Evolutionary conservation across 495 filamentous ascomycete species (phyloP).

Genomic region (Wilcoxina mikolae): DNA sequence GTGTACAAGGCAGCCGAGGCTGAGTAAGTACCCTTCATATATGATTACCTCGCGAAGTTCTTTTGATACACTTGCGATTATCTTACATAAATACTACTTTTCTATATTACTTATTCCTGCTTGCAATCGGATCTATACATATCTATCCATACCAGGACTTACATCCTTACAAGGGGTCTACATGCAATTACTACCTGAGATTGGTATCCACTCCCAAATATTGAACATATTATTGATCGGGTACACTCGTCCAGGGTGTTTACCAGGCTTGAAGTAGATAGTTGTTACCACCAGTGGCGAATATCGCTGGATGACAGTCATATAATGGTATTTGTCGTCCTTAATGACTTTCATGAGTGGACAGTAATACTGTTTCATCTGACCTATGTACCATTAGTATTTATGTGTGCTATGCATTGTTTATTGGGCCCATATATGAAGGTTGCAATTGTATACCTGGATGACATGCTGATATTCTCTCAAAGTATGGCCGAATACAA

Average conservation of each 20-base stretch:
- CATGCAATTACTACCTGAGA: too few species aligned
- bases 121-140: too few species aligned
- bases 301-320: not conserved
- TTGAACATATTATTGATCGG: slow-evolving; percentile 31
- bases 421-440: not conserved
- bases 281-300: not conserved
- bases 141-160: too few species aligned
- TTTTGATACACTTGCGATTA: too few species aligned
- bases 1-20: too few species aligned
- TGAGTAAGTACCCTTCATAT: too few species aligned
- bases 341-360: not conserved
- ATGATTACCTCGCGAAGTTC: too few species aligned
- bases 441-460: slow-evolving; percentile 17
- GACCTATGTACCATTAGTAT: not conserved
- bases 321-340: not conserved
- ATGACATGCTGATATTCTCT: slow-evolving; percentile 29
- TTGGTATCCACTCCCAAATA: slow-evolving; percentile 34
- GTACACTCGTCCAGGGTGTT: slow-evolving; percentile 30
- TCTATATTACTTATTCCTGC: too few species aligned
- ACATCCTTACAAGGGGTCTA: too few species aligned
- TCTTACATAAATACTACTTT: too few species aligned
- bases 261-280: slow-evolving; percentile 32
- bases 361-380: not conserved
- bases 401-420: not conserved
- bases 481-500: slow-evolving; percentile 10